Evolutionary conservation across 106 monocot genomes (phyloP).

Genomic region (Dioscorea zingiberensis): DNA sequence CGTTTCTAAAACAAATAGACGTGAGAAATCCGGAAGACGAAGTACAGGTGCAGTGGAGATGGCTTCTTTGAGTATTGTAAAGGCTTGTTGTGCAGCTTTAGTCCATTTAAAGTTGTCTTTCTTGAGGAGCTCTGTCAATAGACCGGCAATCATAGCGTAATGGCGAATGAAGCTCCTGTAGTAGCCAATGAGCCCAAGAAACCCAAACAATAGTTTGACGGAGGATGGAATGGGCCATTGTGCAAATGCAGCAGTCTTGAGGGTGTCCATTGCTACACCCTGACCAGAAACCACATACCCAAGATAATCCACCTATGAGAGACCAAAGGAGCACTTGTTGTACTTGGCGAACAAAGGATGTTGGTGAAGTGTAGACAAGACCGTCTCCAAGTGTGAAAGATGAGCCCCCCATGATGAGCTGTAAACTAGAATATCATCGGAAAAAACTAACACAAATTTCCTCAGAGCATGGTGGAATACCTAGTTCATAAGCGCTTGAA

Average conservation of each 20-base stretch:
- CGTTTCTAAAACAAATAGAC: neutral
- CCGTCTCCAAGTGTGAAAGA: neutral
- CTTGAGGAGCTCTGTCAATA: neutral
- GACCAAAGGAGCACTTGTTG: neutral
- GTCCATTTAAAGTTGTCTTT: neutral
- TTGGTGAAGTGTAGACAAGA: neutral
- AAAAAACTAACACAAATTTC: neutral
- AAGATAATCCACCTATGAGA: neutral
- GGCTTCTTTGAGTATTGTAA: neutral
- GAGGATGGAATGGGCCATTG: neutral
- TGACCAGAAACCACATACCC: neutral
- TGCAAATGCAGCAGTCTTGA: neutral
- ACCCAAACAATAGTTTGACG: neutral
- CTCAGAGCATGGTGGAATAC: neutral
- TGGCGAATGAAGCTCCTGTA: neutral
- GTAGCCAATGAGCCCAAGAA: neutral
- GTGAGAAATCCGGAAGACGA: neutral
- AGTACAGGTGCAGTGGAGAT: neutral
- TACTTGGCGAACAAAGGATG: neutral
- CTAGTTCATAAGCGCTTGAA: neutral
- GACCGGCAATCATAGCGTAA: neutral
- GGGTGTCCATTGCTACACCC: neutral
- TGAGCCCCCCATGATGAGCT: neutral
- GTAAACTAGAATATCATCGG: constrained; percentile 1
- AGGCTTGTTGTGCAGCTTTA: neutral